A percentile compares a stretch with the other conserved stretches of the same genome.
These are phyloP conservation scores for Chenopodium album DNA, from an alignment of 148 eudicot genomes.

Conservation along the genomic window DNA sequence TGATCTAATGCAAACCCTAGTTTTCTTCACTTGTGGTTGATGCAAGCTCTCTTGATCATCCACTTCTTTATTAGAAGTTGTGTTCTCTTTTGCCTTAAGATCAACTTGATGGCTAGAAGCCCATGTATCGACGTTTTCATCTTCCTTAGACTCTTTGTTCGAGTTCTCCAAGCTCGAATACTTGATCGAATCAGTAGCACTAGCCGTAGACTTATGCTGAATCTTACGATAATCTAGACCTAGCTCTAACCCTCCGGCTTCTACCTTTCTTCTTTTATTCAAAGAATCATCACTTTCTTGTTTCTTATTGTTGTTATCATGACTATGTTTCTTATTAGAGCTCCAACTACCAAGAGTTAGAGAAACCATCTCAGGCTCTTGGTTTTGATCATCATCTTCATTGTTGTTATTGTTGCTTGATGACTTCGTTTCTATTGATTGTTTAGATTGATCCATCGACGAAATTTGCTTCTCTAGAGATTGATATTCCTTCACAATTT, in stretches of 20 bases:
- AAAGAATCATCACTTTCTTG: constrained; percentile 8
- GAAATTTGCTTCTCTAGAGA: constrained; percentile 38
- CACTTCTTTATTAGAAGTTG: constrained; percentile 20
- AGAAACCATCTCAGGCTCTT: constrained; percentile 34
- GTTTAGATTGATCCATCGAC: constrained; percentile 10
- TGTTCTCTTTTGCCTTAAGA: constrained; percentile 21
- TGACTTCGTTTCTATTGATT: constrained; percentile 1
- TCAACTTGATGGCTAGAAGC: constrained; percentile 15
- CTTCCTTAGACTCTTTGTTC: constrained; percentile 18
- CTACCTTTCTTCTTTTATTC: constrained; percentile 28
- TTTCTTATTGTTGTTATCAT: constrained; percentile 6
- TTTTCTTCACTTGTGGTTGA: constrained; percentile 46
- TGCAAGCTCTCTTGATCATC: constrained; percentile 35
- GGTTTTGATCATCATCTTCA: constrained; percentile 17
- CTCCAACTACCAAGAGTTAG: constrained; percentile 44
- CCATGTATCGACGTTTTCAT: constrained; percentile 16
- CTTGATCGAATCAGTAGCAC: constrained; percentile 15
- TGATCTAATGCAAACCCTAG: constrained; percentile 60
- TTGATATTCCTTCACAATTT: constrained; percentile 34
- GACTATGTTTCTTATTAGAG: constrained; percentile 14
- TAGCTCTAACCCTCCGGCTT: constrained; percentile 24
- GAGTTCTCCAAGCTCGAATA: constrained; percentile 8
- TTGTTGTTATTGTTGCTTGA: not conserved
- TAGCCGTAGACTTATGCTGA: constrained; percentile 15
- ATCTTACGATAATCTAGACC: constrained; percentile 34